Conservation (phyloP, 2,329 filamentous ascomycete genomes). For the Raffaelea albimanens region DNA sequence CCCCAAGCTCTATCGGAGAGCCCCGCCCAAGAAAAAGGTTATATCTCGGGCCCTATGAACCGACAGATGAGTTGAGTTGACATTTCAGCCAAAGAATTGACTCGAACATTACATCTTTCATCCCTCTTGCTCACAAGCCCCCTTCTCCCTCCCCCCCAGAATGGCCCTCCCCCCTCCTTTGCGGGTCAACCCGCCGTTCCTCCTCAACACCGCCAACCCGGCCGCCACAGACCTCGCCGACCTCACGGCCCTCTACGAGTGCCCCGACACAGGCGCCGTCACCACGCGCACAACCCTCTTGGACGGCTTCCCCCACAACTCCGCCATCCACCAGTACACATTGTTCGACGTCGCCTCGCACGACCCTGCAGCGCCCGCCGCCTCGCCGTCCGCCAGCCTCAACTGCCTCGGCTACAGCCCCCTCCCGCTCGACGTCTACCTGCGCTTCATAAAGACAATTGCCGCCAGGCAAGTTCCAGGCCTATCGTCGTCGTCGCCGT, state of each 20-base stretch:
- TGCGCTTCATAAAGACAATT: conserved; percentile 44
- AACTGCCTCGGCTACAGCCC: conserved; percentile 73
- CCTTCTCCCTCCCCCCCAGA: not conserved
- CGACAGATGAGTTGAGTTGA: not conserved
- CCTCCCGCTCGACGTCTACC: conserved; percentile 46
- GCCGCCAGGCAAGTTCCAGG: conserved; percentile 16
- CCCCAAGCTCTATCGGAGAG: too few relatives aligned
- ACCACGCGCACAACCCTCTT: conserved; percentile 64
- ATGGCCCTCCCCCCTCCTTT: conserved; percentile 33
- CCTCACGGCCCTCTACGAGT: conserved; percentile 50
- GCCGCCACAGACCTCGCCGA: conserved; percentile 62
- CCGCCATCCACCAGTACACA: conserved; percentile 50
- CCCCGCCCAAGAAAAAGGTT: too few relatives aligned
- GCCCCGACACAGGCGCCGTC: conserved; percentile 58
- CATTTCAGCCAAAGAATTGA: not conserved
- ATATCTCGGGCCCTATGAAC: too few relatives aligned
- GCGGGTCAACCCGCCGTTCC: conserved; percentile 51
- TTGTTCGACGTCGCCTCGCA: conserved; percentile 44
- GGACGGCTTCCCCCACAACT: conserved; percentile 54
- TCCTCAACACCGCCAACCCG: conserved; percentile 67
- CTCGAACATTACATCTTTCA: too few relatives aligned
- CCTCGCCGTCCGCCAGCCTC: conserved; percentile 32
- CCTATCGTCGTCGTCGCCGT: too few relatives aligned
- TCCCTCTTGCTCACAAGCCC: not conserved
- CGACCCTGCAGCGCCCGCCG: conserved; percentile 10